Base-by-base conservation (phyloP, 2,329 filamentous ascomycete genomes). In the Fusarium sulawesiense region DNA sequence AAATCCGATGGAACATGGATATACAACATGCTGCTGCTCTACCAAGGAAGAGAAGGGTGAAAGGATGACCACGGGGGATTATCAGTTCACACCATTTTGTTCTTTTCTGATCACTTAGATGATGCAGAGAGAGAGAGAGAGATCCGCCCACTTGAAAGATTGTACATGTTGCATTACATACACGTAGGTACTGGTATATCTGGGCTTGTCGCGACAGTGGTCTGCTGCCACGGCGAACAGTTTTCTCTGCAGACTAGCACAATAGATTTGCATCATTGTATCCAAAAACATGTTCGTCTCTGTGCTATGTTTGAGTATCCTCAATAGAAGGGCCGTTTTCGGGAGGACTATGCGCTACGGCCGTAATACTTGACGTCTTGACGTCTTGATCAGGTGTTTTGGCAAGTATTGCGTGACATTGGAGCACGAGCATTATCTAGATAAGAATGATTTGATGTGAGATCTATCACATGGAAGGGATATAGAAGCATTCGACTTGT, bases 251-350 rank as follows among this genome's bases (percentile, higher is more conserved):
- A 34, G 48, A 47, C 21, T 13, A 37, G 66, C 57, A 67, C 40
- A 70, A 70, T 67, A 70, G 66, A 70, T 45, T 64, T 64, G 50
- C 29, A 46, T 49, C 68, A 32, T 64, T 54, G 58, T 34, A 54
- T 50, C 25, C 40, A 54, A 59, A 56, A 13, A 20, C 9, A 29
- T 48, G 13, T 42, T 30, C 13, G 18, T 21, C 21, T 30, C 21
- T 30, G 21, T 50, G 30, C 16, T 30, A n/a, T 50, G 30, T 30
- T 13, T 25, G 20, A 20, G 42, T 56, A 32, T 27, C 45, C 63
- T 49, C 40, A 56, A 40, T 51, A 59, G 41, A 70, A 63, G 66
- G 63, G 44, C 66, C 45, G 37, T 67, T 44, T 27, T 67, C 48
- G 66, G 66, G 16, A 34, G 27, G 47, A 47, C 41, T 51, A 41